Conservation (phyloP, 805 yeast species). For the Sungouiella thailandica region DNA sequence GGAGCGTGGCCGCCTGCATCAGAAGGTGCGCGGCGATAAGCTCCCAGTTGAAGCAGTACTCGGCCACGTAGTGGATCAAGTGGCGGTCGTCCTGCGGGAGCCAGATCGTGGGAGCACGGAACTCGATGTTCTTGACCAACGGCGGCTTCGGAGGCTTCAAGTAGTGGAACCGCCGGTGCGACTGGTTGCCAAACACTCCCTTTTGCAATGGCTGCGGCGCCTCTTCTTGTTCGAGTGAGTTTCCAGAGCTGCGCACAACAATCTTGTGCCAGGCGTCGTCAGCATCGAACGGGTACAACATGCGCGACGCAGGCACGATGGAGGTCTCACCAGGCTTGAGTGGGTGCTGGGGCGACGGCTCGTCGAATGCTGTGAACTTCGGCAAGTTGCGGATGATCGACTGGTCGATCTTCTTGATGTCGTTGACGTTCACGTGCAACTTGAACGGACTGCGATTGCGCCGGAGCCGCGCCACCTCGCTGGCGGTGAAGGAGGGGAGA, state of each 20-base stretch:
- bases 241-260: slow-evolving; percentile 38
- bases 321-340: slow-evolving; percentile 25
- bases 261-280: slow-evolving; percentile 61
- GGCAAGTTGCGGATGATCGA: slow-evolving; percentile 46
- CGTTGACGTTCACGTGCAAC: slow-evolving; percentile 36
- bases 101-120: slow-evolving; percentile 93
- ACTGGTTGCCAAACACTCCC: slow-evolving; percentile 52
- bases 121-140: slow-evolving; percentile 68
- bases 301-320: slow-evolving; percentile 57
- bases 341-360: slow-evolving; percentile 12
- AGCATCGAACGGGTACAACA: slow-evolving; percentile 59
- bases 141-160: slow-evolving; percentile 93
- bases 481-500: slow-evolving; percentile 25
- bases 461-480: slow-evolving; percentile 23
- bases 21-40: slow-evolving; percentile 78
- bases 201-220: slow-evolving; percentile 44
- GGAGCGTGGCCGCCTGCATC: slow-evolving; percentile 51
- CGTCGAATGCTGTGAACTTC: slow-evolving; percentile 44
- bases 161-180: slow-evolving; percentile 52
- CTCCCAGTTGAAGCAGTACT: slow-evolving; percentile 90
- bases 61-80: slow-evolving; percentile 75
- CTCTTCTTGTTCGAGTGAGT: background rate
- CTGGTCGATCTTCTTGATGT: slow-evolving; percentile 42
- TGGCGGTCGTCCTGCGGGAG: slow-evolving; percentile 86
- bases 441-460: slow-evolving; percentile 37